phyloP scores from a whole-genome alignment of 148 eudicot species.

The Rheum nobile region DNA sequence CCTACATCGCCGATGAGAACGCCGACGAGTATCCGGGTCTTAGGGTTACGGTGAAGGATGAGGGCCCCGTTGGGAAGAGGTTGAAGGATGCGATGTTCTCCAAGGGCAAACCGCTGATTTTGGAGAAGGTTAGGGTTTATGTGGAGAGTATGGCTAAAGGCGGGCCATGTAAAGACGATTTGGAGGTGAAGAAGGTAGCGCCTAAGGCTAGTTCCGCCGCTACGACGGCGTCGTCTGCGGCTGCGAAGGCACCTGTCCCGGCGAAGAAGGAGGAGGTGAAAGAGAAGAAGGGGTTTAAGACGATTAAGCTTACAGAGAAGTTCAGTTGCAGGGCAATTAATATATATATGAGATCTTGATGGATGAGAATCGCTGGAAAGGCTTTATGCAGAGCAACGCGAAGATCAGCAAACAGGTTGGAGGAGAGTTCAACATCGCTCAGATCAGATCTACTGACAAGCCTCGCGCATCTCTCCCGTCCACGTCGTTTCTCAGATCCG shows the following conservation, averaged over 20 bases:
- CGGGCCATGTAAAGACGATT: slow-evolving; percentile 72
- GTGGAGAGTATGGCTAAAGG: slow-evolving; percentile 79
- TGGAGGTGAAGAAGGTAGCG: slow-evolving; percentile 50
- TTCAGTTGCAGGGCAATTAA: no score
- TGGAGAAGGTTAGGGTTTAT: slow-evolving; percentile 53
- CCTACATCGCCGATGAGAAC: slow-evolving; percentile 76
- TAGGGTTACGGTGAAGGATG: slow-evolving; percentile 42
- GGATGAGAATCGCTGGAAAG: no score
- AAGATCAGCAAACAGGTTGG: slow-evolving; percentile 84
- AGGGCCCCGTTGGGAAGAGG: slow-evolving; percentile 43
- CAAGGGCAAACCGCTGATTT: slow-evolving; percentile 47
- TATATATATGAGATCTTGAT: no score
- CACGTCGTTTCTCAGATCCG: no score
- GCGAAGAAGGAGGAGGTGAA: no score
- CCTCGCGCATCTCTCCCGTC: no score
- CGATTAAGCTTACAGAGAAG: no score
- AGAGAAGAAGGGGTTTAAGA: no score
- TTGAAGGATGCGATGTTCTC: slow-evolving; percentile 51
- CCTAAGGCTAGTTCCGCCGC: slow-evolving; percentile 12
- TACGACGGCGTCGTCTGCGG: slow-evolving; percentile 8
- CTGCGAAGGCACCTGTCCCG: no score
- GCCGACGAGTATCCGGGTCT: slow-evolving; percentile 71
- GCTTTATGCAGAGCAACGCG: no score
- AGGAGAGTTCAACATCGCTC: slow-evolving; percentile 77
- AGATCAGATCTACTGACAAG: no score